phyloP scores from a whole-genome alignment of 768 basidiomycete species.

The Tulasnella sp. region DNA sequence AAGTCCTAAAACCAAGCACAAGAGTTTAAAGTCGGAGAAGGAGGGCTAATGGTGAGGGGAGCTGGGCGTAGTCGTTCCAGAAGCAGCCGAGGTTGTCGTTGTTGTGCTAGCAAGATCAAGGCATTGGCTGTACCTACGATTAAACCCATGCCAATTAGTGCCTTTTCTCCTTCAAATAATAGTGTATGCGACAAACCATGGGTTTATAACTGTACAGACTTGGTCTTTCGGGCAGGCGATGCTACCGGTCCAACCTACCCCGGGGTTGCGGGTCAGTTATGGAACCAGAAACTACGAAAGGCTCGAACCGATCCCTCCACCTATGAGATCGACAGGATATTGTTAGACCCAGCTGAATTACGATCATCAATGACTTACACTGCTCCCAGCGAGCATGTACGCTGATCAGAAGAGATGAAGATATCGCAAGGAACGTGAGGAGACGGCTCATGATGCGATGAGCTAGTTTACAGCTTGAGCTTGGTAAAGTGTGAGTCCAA shows the following conservation, averaged over 20 bases:
- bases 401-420: neutral
- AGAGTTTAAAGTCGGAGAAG: no score
- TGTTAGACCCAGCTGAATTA: neutral
- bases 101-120: neutral
- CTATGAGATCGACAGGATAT: neutral
- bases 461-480: neutral
- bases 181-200: neutral
- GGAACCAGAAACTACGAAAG: neutral
- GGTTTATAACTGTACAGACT: neutral
- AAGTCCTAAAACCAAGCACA: no score
- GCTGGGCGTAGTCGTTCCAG: neutral
- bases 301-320: neutral
- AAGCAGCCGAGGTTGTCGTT: neutral
- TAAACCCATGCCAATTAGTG: neutral
- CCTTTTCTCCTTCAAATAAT: neutral
- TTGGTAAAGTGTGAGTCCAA: neutral
- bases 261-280: neutral
- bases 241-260: neutral
- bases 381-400: neutral
- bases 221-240: neutral
- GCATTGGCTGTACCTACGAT: neutral
- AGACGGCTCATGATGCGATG: neutral
- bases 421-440: neutral
- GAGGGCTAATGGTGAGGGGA: no score
- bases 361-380: neutral